A percentile compares a stretch with the other conserved stretches of the same genome.
These are phyloP conservation scores for Acacia pycnantha DNA, from an alignment of 331 rosid species.

Conservation along the genomic window DNA sequence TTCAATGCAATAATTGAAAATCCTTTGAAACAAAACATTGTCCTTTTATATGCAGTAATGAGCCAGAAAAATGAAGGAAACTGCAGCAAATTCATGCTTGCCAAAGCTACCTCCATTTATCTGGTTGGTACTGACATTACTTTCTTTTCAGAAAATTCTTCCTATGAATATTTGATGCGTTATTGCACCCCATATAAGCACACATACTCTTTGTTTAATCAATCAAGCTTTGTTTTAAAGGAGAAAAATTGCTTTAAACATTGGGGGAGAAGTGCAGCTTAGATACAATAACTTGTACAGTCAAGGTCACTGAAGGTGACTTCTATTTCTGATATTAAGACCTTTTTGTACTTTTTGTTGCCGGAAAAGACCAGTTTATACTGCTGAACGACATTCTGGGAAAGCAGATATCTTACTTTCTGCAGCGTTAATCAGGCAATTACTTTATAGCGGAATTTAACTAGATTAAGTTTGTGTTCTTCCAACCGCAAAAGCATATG, in stretches of 20 bases:
- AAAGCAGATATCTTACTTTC: background rate
- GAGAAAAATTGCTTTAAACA: conserved; percentile 16
- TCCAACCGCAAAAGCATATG: background rate
- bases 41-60: background rate
- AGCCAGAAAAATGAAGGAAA: background rate
- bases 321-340: conserved; percentile 7
- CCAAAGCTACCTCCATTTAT: background rate
- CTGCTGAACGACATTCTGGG: background rate
- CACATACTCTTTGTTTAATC: conserved; percentile 14
- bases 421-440: background rate
- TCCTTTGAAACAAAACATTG: conserved; percentile 5
- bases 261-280: background rate
- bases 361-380: background rate
- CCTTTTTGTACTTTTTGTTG: background rate
- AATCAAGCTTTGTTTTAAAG: conserved; percentile 1
- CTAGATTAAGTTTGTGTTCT: background rate
- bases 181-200: conserved; percentile 2
- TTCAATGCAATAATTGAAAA: background rate
- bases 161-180: background rate
- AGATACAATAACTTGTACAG: background rate
- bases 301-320: conserved; percentile 1
- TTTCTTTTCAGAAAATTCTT: background rate
- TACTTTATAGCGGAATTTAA: background rate
- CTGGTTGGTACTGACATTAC: background rate
- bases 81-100: background rate